These are phyloP conservation scores for Angomonas ambiguus DNA, from an alignment of 208 protist genomes.

Conservation along the genomic window DNA sequence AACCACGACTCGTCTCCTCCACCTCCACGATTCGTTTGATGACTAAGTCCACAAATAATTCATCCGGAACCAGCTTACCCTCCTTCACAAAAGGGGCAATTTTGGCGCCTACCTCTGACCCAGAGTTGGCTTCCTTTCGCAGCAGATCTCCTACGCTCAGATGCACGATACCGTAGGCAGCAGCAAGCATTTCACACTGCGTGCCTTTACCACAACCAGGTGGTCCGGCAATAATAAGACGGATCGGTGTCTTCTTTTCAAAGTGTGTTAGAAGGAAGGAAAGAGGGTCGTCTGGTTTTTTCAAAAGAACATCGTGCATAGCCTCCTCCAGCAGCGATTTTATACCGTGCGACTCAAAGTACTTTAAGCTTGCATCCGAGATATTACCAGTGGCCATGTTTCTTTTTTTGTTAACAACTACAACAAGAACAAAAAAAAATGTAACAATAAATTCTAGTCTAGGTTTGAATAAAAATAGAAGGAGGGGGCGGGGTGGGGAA, in stretches of 20 bases:
- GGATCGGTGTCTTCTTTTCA: conserved; percentile 32
- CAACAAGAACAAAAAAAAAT: background rate
- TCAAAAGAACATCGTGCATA: conserved; percentile 66
- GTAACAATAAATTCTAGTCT: background rate
- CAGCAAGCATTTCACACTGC: conserved; percentile 67
- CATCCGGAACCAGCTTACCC: conserved; percentile 68
- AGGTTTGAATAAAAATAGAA: background rate
- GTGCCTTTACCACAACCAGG: conserved; percentile 92
- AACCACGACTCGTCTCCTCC: conserved; percentile 47
- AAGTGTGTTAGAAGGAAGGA: conserved; percentile 48
- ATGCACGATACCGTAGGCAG: conserved; percentile 80
- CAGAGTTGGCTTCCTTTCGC: conserved; percentile 25
- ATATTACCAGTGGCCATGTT: conserved; percentile 69
- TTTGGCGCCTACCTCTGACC: conserved; percentile 30
- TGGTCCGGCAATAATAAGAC: conserved; percentile 74
- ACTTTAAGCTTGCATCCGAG: conserved; percentile 48
- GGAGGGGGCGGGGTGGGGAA: background rate
- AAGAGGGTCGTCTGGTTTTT: conserved; percentile 67
- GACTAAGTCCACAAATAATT: conserved; percentile 72
- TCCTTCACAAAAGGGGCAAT: conserved; percentile 59
- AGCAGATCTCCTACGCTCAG: conserved; percentile 80
- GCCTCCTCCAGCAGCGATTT: conserved; percentile 64
- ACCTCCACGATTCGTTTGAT: conserved; percentile 29
- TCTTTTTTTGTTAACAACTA: conserved; percentile 5
- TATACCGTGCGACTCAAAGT: conserved; percentile 72